Evolutionary conservation across 306 rosid species (phyloP), one percentile per base, ranked within the genome.

Genomic region (Castanea crenata): DNA sequence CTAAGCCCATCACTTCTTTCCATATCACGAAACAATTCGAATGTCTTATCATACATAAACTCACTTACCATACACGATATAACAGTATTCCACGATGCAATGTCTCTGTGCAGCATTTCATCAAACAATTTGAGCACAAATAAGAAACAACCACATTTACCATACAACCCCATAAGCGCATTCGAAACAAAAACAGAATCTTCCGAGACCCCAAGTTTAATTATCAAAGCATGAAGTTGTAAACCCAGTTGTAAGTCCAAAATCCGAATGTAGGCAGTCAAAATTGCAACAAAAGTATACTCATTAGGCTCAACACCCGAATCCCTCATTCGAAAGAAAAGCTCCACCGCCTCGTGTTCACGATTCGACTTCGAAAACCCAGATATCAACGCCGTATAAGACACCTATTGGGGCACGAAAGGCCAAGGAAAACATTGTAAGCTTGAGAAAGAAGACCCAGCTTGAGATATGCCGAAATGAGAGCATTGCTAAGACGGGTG

Each of bases 21-120:
- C 95, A 91, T 83, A 16, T 83, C 83, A 59, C 83, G 73, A 74
- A 92, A 94, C 75, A 89, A 74, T 27, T 31, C 65, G 46, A 94
- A 89, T 20, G 87, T 89, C 14, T 74, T 23, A 2, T 80, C 87
- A 29, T 81, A 71, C 93, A 80, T 80, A 1, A 21, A 80, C 54
- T 82, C 91, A 46, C 76, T 89, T 57, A 85, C 88, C 4, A 90
- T 82, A 63, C 89, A 70, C 4, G 88, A 83, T 16, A 94, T 82
- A 18, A 84, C 85, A 54, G 93, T 86, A 82, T 92, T 92, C 97
- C 97, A 94, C 1, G 97, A 89, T 20, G 85, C 87, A 44, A 87
- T 77, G 71, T 94, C 98, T 55, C 90, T 87, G 7, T 75, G 74
- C 1, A 34, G 88, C 83, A 87, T 79, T 85, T 88, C 86, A 61